Evolutionary conservation across 306 rosid species (phyloP), one percentile per base, ranked within the genome.

Genomic region (Sicyos baderoa): DNA sequence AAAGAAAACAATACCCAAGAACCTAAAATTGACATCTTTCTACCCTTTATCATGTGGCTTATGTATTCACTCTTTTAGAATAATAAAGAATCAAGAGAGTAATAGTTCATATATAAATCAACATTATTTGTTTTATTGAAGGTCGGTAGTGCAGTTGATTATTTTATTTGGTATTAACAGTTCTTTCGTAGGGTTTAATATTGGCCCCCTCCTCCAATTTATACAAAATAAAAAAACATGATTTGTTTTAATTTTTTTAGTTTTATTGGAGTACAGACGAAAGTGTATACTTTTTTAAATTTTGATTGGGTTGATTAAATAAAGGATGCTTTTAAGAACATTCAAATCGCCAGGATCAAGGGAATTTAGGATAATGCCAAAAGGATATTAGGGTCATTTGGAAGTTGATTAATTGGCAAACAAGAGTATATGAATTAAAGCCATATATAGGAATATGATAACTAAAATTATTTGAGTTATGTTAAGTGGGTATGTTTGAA

Each of bases 1-100:
- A 77, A 82, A 76, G 78, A 74, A 50, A 62, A 29, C 35, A 29
- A 29, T 29, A 29, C 35, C 35, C 35, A 29, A 29, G 35, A 29
- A 29, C 35, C 4, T 29, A 29, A 29, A 29, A 29, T 29, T 29
- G 35, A 29, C 35, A 29, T 29, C 35, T 29, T 29, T 29, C 35
- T 29, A 29, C 35, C 35, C 4, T 47, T 42, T 61, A 49, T 61
- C 67, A 70, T 66, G 75, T 77, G 79, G 60, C 52, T 35, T 21
- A 54, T 54, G 23, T 21, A 54, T 4, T 19, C 11, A 48, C 4
- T 29, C 35, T 48, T 48, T 48, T 13, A 57, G 5, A 23, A 12
- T 3, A 11, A 11, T 2, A 47, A 29, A 29, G 35, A 27, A 58
- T 3, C 0, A 27, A 7, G 65, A 27, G 65, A 17, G 44, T 58